Conservation (phyloP, 177 flowering plant genomes). For the Telopea speciosissima region DNA sequence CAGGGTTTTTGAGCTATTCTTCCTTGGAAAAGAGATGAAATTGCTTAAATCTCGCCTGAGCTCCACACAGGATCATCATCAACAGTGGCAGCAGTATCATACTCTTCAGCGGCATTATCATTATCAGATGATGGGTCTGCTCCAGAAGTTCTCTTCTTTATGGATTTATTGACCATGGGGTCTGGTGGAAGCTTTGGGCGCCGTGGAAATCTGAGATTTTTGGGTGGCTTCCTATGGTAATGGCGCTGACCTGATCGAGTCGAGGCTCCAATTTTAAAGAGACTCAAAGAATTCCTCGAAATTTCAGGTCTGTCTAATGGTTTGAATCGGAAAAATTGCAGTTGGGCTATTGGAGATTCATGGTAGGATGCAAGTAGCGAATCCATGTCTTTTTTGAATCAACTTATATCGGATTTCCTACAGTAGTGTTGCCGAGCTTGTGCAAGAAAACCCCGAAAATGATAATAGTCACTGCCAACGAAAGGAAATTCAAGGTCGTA, state of each 20-base stretch:
- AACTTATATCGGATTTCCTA: too few species aligned
- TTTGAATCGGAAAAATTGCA: neutral
- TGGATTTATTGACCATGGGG: slow-evolving; percentile 22
- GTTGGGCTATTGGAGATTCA: neutral
- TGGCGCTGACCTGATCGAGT: neutral
- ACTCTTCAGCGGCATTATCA: slow-evolving; percentile 7
- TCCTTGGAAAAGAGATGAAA: slow-evolving; percentile 77
- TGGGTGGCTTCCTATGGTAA: slow-evolving; percentile 30
- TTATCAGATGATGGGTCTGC: slow-evolving; percentile 7
- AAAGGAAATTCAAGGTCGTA: too few species aligned
- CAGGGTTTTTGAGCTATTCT: slow-evolving; percentile 87
- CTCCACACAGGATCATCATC: slow-evolving; percentile 19
- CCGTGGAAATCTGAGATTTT: slow-evolving; percentile 65
- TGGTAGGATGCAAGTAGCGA: neutral
- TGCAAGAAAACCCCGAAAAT: too few species aligned
- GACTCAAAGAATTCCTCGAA: neutral
- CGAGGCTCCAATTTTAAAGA: slow-evolving; percentile 1
- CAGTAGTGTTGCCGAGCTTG: too few species aligned
- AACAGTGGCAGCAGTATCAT: slow-evolving; percentile 2
- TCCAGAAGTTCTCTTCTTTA: slow-evolving; percentile 16
- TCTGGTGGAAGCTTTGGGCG: slow-evolving; percentile 61
- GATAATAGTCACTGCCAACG: too few species aligned
- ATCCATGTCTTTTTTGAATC: slow-evolving; percentile 5
- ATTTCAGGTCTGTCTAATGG: neutral
- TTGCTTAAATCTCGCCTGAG: slow-evolving; percentile 71